Evolutionary conservation across 805 yeast species (phyloP).

Genomic region (Komagataella mondaviorum): DNA sequence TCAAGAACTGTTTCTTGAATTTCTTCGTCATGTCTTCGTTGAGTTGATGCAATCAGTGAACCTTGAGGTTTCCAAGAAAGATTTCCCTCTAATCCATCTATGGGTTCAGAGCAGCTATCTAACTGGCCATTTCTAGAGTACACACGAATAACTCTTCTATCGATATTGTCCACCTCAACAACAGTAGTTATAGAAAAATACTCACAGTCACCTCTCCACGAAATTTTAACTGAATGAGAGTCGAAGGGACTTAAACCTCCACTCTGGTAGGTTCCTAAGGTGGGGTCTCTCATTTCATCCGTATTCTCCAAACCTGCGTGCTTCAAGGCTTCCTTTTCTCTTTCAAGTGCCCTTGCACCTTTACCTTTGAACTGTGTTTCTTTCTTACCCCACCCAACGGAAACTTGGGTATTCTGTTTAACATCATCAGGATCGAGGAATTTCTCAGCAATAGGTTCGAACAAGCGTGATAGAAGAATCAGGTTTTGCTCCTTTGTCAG

Average conservation of each 20-base stretch:
- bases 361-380: constrained; percentile 95
- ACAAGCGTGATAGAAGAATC: constrained; percentile 55
- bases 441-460: constrained; percentile 69
- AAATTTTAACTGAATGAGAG: constrained; percentile 29
- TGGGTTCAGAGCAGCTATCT: constrained; percentile 80
- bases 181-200: constrained; percentile 56
- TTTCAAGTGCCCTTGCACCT: constrained; percentile 73
- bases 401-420: constrained; percentile 62
- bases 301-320: constrained; percentile 58
- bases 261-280: constrained; percentile 59
- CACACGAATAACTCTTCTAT: constrained; percentile 72
- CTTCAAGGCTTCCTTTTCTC: constrained; percentile 41
- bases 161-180: constrained; percentile 31
- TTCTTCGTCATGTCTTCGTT: constrained; percentile 43
- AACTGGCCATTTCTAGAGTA: constrained; percentile 69
- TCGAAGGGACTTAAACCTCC: constrained; percentile 56
- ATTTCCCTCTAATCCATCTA: constrained; percentile 62
- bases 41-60: constrained; percentile 70
- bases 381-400: constrained; percentile 97
- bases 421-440: constrained; percentile 49
- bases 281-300: constrained; percentile 65
- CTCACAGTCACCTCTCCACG: constrained; percentile 97
- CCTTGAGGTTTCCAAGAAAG: constrained; percentile 91
- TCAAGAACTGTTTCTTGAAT: constrained; percentile 30
- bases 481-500: constrained; percentile 50